Conservation (phyloP, 768 basidiomycete genomes). For the Termitomyces titanicus region DNA sequence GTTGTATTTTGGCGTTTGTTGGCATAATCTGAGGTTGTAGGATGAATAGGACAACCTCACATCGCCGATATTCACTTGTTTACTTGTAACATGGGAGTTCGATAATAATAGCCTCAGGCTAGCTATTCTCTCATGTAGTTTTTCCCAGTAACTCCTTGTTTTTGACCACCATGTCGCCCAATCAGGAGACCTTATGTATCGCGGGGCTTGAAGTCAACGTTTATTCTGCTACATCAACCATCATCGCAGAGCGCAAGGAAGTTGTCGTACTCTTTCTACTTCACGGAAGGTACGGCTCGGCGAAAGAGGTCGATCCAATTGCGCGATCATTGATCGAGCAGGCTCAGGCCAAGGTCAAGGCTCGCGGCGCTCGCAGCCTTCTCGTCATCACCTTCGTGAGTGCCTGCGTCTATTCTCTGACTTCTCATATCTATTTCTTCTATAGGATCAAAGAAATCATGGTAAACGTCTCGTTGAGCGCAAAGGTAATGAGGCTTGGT, state of each 20-base stretch:
- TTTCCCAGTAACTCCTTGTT: background rate
- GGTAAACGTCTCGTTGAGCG: conserved; percentile 31
- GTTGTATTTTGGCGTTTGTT: background rate
- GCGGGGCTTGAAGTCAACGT: conserved; percentile 35
- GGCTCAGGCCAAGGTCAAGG: background rate
- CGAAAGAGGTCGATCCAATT: conserved; percentile 23
- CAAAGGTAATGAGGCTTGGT: conserved; percentile 34
- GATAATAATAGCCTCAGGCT: no score
- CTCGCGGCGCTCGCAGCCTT: conserved; percentile 23
- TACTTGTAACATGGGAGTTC: no score
- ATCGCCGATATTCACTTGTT: no score
- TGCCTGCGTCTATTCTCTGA: background rate
- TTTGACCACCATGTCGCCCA: conserved; percentile 4
- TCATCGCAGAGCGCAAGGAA: conserved; percentile 5
- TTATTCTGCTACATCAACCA: conserved; percentile 20
- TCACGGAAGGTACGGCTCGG: conserved; percentile 36
- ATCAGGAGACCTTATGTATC: conserved; percentile 25
- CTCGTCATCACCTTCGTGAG: conserved; percentile 37
- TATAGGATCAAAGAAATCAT: conserved; percentile 46
- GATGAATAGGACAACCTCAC: no score
- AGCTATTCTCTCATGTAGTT: background rate
- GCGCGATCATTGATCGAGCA: conserved; percentile 22
- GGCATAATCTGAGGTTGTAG: background rate
- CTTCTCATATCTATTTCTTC: background rate
- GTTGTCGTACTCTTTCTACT: conserved; percentile 38